Base-by-base conservation (phyloP, 768 basidiomycete species). In the Termitomyces sp. region DNA sequence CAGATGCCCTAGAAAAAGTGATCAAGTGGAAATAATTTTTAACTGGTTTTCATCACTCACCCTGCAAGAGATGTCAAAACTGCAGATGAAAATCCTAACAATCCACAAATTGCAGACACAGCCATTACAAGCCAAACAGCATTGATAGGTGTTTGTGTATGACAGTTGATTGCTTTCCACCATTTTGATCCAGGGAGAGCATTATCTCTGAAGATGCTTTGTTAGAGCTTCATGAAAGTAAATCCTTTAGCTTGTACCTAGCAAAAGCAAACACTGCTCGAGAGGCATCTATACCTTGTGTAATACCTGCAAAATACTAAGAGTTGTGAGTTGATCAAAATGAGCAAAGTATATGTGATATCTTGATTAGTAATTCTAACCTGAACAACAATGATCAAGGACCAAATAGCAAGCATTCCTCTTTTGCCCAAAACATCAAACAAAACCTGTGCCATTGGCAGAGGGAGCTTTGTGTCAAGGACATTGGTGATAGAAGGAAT, bases 61-160 rank as follows among this genome's bases (percentile, higher is more conserved):
- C 51, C 51, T 41, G 51, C 37, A 52, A 52, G 78, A 26, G 87
- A 88, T 12, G 81, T 74, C 44, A 88, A 67, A 6, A 86, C 87
- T 1, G 87, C 76, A 41, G 66, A 65, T 5, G 85, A 87, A 69
- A 89, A 89, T 0, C 87, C 86, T 8, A 89, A 69, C 4, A 87
- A 69, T 10, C 87, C 87, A 44, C 82, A 84, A 29, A 89, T 60
- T 3, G 73, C 82, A 8, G 87, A 68, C 42, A 71, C 66, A 34
- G 69, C 68, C 72, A 88, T 85, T 26, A 88, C 87, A 46, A 89
- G 75, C 88, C 87, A 90, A 5, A 87, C 88, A 2, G 87, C 87
- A 59, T 88, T 83, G 13, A 88, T 86, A 0, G 87, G 87, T 6
- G 88, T 89, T 64, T 82, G 82, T 1, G 87, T 87, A 60, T 66